Conservation (phyloP, 2,329 filamentous ascomycete genomes). For the Byssoonygena ceratinophila region DNA sequence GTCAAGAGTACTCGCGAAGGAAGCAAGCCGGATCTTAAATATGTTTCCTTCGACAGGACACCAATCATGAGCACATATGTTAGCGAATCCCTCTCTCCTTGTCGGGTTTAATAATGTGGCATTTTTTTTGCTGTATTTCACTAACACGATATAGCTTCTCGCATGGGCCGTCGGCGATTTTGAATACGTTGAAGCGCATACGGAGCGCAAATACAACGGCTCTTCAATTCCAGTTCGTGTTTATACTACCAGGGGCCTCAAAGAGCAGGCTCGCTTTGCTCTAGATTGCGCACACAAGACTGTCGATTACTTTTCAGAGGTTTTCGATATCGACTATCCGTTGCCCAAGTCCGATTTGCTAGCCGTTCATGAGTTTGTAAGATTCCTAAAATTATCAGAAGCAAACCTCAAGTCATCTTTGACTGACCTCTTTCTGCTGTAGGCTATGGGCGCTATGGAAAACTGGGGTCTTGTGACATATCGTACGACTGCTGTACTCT, state of each 20-base stretch:
- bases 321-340: slow-evolving; percentile 87
- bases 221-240: slow-evolving; percentile 86
- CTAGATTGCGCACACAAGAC: slow-evolving; percentile 84
- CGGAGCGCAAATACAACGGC: slow-evolving; percentile 79
- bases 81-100: slow-evolving; percentile 19
- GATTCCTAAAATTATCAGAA: slow-evolving; percentile 21
- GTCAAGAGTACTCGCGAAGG: slow-evolving; percentile 62
- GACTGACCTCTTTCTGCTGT: slow-evolving; percentile 8
- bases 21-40: slow-evolving; percentile 52
- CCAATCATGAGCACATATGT: slow-evolving; percentile 83
- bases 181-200: slow-evolving; percentile 88
- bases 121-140: slow-evolving; percentile 32
- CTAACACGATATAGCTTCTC: slow-evolving; percentile 57
- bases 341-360: slow-evolving; percentile 84
- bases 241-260: slow-evolving; percentile 89
- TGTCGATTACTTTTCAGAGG: slow-evolving; percentile 91
- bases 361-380: slow-evolving; percentile 84
- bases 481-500: slow-evolving; percentile 88
- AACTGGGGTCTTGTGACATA: slow-evolving; percentile 97
- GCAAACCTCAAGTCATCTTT: too few species aligned
- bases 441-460: slow-evolving; percentile 67
- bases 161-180: slow-evolving; percentile 97
- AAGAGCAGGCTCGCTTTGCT: slow-evolving; percentile 82
- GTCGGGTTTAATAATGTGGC: neutral
- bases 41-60: slow-evolving; percentile 69